phyloP scores from a whole-genome alignment of 441 rosid species.

The Arabidopsis hybrid region DNA sequence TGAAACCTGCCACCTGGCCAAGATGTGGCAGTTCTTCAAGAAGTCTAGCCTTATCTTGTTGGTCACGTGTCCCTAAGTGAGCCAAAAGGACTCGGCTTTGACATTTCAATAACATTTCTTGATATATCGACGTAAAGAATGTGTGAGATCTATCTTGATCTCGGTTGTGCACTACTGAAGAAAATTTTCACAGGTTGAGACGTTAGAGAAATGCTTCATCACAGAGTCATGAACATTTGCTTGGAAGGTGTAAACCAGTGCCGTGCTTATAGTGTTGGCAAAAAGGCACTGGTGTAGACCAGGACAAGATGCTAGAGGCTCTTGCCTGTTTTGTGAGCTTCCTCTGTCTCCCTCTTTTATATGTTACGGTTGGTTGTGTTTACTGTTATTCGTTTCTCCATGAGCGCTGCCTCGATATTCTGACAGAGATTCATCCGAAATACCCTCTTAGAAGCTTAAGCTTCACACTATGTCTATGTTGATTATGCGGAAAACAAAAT shows the following conservation, averaged over 20 bases:
- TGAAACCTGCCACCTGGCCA: slow-evolving; percentile 25
- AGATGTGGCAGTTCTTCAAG: slow-evolving; percentile 11
- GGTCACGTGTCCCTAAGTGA: slow-evolving; percentile 24
- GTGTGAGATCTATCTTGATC: too few relatives aligned
- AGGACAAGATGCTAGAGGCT: background rate
- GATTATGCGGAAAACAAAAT: too few relatives aligned
- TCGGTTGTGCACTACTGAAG: too few relatives aligned
- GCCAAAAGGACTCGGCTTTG: background rate
- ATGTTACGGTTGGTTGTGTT: background rate
- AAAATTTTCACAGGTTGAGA: too few relatives aligned
- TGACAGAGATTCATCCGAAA: background rate
- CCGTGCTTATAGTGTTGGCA: too few relatives aligned
- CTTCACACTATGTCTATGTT: too few relatives aligned
- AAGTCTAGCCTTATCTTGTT: background rate
- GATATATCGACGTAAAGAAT: background rate
- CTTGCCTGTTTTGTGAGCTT: background rate
- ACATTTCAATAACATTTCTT: slow-evolving; percentile 31
- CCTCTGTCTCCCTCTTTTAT: background rate
- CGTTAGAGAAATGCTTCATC: too few relatives aligned
- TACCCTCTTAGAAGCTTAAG: background rate
- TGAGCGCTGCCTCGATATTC: background rate
- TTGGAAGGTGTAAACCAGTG: too few relatives aligned
- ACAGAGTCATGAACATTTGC: background rate
- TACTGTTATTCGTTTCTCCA: background rate
- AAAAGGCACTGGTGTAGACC: too few relatives aligned